These are phyloP conservation scores for Backusella morwellensis DNA, from an alignment of 192 early-diverging fungal genomes.

Conservation along the genomic window DNA sequence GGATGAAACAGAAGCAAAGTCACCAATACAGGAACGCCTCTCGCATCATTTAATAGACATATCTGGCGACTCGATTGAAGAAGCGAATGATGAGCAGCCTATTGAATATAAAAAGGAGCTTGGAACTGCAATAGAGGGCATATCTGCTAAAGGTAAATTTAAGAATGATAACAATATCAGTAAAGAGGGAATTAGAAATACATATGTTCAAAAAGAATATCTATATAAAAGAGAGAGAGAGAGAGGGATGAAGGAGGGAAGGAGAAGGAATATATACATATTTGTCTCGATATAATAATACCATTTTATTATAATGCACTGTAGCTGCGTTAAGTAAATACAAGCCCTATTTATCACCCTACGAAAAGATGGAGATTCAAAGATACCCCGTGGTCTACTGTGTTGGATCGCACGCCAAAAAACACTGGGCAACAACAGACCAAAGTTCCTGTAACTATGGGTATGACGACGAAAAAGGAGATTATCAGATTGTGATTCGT, in stretches of 20 bases:
- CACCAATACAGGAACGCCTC: background rate
- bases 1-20: slow-evolving; percentile 5
- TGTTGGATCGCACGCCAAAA: slow-evolving; percentile 73
- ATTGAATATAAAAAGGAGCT: background rate
- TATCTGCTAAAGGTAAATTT: background rate
- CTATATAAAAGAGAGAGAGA: background rate
- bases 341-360: slow-evolving; percentile 73
- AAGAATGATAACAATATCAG: background rate
- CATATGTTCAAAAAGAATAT: background rate
- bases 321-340: slow-evolving; percentile 62
- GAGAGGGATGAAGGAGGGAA: too few species aligned
- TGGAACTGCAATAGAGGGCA: background rate
- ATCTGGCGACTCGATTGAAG: background rate
- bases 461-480: slow-evolving; percentile 90
- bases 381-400: slow-evolving; percentile 85
- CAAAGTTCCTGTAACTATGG: slow-evolving; percentile 57
- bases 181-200: background rate
- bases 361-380: slow-evolving; percentile 86
- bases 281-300: background rate
- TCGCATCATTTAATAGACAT: background rate
- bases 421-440: slow-evolving; percentile 60
- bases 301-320: background rate
- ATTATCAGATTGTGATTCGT: slow-evolving; percentile 80
- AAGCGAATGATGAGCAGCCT: background rate
- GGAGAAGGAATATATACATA: background rate